Base-by-base conservation (phyloP, 768 basidiomycete genomes). In the Chalciporus chontae region DNA sequence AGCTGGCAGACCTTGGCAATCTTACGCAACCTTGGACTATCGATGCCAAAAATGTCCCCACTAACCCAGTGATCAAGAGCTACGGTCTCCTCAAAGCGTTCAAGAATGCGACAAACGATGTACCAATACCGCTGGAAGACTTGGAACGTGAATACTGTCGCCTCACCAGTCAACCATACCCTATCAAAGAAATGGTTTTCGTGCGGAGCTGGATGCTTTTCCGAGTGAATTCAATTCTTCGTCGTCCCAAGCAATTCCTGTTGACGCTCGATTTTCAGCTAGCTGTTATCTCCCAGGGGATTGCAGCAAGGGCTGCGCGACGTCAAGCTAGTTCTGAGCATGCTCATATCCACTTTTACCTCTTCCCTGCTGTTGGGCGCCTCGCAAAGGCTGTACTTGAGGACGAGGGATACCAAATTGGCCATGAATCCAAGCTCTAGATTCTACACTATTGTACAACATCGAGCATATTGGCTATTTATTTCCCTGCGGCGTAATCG, bases 1-100 rank as follows among this genome's bases (percentile, higher is more conserved):
- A 87, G 80, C 78, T 96, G 2, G 90, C 91, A 18, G 95, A 99
- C 64, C 75, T 98, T 1, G 92, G 82, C 0, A 97, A 97, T 68
- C 71, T 97, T 44, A 90, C 92, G 0, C 82, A 90, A 60, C 87
- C 90, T 6, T 97, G 90, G 90, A 68, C 77, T 3, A 71, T 87
- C 26, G 77, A 82, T 47, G 58, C 70, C 46, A 69, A 54, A 13
- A 50, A 75, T 47, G 43, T 81, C 21, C 71, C 75, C 1, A 29
- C 55, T 0, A 63, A 57, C 14, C 44, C 62, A 19, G 10, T 24
- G 3, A 6, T 64, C 19, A 54, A 52, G 3, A 40, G 46, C 50
- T 41, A 51, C 41, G 52, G 51, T 14, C 50, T 73, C 2, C 52
- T 88, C 38, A 71, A 71, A 9, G 81, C 83, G 3, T 87, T 85